These are phyloP conservation scores for Malassezia psittaci DNA, from an alignment of 1,284 basidiomycete genomes.

Conservation along the genomic window DNA sequence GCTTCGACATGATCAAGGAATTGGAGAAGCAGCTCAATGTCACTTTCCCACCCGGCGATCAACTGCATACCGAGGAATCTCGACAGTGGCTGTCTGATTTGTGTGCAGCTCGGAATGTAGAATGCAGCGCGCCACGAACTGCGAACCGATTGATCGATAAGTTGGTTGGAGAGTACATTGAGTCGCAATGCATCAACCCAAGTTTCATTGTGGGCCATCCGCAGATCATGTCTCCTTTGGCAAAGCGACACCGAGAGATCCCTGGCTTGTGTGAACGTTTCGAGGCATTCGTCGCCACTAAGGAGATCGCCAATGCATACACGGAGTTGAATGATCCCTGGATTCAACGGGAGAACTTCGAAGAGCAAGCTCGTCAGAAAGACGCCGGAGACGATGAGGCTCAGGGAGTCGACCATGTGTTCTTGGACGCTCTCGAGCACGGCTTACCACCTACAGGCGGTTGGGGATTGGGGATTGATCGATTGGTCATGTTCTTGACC, in stretches of 20 bases:
- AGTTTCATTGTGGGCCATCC: constrained; percentile 94
- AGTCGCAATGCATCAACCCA: constrained; percentile 89
- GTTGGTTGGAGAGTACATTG: constrained; percentile 93
- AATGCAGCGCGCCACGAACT: constrained; percentile 88
- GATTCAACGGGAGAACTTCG: constrained; percentile 88
- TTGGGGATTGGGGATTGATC: constrained; percentile 39
- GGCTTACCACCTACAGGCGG: constrained; percentile 94
- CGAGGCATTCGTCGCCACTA: constrained; percentile 94
- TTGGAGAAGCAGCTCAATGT: constrained; percentile 85
- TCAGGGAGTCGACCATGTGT: constrained; percentile 68
- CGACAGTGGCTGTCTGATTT: constrained; percentile 80
- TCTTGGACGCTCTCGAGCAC: constrained; percentile 69
- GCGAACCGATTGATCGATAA: constrained; percentile 94
- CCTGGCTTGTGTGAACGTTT: constrained; percentile 89
- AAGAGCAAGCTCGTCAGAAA: constrained; percentile 84
- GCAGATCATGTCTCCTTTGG: constrained; percentile 97
- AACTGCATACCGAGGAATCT: constrained; percentile 75
- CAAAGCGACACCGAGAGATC: constrained; percentile 50
- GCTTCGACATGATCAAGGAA: constrained; percentile 91
- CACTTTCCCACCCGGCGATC: constrained; percentile 86
- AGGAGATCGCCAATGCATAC: constrained; percentile 66
- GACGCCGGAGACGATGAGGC: constrained; percentile 95
- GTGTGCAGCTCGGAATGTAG: constrained; percentile 76
- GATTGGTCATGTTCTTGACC: constrained; percentile 36
- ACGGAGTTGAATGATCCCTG: constrained; percentile 65